A percentile compares a stretch with the other conserved stretches of the same genome.
Evolutionary conservation across 495 filamentous ascomycete species (phyloP).

Genomic region (Paragyromitra xinjiangensis): DNA sequence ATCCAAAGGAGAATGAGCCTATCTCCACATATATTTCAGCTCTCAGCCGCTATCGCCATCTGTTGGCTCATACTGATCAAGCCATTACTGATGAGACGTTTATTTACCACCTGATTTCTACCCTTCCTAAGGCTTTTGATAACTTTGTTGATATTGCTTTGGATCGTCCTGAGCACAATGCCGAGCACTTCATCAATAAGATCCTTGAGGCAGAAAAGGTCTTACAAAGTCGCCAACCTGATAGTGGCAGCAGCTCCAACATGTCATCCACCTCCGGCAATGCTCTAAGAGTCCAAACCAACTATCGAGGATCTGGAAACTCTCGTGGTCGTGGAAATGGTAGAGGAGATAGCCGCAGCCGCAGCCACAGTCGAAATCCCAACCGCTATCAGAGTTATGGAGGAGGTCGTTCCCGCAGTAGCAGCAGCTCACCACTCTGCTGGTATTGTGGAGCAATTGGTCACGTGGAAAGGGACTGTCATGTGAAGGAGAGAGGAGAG

Average conservation of each 20-base stretch:
- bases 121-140: neutral
- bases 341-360: neutral
- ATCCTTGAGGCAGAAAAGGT: neutral
- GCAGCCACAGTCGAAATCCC: neutral
- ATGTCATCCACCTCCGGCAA: neutral
- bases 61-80: neutral
- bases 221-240: neutral
- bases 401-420: neutral
- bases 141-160: neutral
- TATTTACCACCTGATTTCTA: neutral
- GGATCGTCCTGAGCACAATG: neutral
- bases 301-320: neutral
- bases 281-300: neutral
- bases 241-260: neutral
- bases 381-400: neutral
- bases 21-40: neutral
- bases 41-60: neutral
- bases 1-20: neutral
- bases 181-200: neutral
- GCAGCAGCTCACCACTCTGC: neutral
- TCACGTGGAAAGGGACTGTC: neutral
- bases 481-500: neutral
- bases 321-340: neutral
- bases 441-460: neutral
- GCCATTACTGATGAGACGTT: neutral